Conservation (phyloP, 345 rosid genomes). For the Trapa incisa region DNA sequence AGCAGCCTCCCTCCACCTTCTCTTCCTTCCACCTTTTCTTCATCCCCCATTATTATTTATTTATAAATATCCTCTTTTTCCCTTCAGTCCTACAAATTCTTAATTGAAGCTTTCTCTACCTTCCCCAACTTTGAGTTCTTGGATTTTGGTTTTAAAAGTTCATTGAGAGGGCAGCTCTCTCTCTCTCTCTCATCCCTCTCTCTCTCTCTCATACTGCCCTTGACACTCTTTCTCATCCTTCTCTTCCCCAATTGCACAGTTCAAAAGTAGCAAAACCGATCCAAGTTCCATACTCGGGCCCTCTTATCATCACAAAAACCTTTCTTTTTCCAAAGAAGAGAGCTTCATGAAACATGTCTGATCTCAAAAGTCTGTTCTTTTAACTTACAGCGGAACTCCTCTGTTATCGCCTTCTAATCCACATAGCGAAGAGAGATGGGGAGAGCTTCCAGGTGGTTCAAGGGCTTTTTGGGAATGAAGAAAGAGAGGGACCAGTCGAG, state of each 20-base stretch:
- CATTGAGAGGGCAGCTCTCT: neutral
- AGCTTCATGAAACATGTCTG: neutral
- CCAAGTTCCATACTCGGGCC: neutral
- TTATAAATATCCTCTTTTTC: neutral
- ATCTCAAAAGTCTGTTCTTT: neutral
- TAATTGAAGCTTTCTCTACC: neutral
- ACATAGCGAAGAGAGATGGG: conserved; percentile 44
- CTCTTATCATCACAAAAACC: neutral
- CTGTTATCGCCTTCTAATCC: neutral
- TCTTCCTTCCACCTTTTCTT: neutral
- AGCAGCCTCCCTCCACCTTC: neutral
- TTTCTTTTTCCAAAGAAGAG: neutral
- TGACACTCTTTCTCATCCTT: neutral
- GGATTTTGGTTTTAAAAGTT: conserved; percentile 1
- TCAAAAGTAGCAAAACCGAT: neutral
- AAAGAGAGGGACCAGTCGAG: conserved; percentile 23
- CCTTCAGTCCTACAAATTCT: neutral
- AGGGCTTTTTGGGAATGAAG: conserved; percentile 51
- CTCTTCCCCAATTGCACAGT: conserved; percentile 1
- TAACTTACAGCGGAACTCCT: neutral
- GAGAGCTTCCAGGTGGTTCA: conserved; percentile 58
- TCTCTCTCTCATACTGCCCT: neutral
- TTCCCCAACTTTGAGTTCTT: conserved; percentile 4
- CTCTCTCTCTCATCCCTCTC: neutral
- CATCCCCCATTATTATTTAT: neutral